Evolutionary conservation across 2,329 filamentous ascomycete genomes (phyloP).

Genomic region (Colletotrichum phormii): DNA sequence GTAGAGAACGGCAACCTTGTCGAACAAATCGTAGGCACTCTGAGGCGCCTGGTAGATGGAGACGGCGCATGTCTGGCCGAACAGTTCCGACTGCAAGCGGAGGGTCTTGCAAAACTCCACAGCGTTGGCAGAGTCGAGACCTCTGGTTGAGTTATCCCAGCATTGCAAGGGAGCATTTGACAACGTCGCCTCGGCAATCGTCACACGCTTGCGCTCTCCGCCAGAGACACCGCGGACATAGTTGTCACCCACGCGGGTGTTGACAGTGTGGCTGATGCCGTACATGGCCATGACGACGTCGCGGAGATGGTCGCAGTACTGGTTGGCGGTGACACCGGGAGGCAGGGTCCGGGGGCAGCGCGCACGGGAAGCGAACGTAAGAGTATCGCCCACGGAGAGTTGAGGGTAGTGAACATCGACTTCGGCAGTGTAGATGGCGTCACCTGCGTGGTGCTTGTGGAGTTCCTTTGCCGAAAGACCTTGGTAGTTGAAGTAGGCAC

Average conservation of each 20-base stretch:
- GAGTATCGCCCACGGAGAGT: conserved; percentile 70
- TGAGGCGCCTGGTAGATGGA: conserved; percentile 72
- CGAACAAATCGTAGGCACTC: conserved; percentile 67
- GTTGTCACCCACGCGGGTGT: conserved; percentile 67
- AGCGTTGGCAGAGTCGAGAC: conserved; percentile 47
- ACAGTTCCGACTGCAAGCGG: conserved; percentile 43
- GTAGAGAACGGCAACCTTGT: conserved; percentile 75
- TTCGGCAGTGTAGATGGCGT: conserved; percentile 75
- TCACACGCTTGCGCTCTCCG: conserved; percentile 61
- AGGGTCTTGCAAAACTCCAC: conserved; percentile 42
- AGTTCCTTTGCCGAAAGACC: conserved; percentile 33
- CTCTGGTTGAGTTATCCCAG: conserved; percentile 62
- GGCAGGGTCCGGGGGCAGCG: conserved; percentile 60
- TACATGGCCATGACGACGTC: conserved; percentile 67
- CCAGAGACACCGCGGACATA: conserved; percentile 66
- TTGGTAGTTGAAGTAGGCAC: conserved; percentile 35
- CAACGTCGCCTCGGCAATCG: conserved; percentile 49
- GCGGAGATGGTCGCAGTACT: conserved; percentile 60
- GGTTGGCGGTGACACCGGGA: conserved; percentile 53
- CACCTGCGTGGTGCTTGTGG: conserved; percentile 55
- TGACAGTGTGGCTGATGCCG: conserved; percentile 64
- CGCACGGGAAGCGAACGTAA: conserved; percentile 69
- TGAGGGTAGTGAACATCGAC: conserved; percentile 72
- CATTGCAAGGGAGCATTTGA: conserved; percentile 44
- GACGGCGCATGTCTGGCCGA: conserved; percentile 42